A percentile compares a stretch with the other conserved stretches of the same genome.
Conservation (phyloP, 2,329 filamentous ascomycete genomes). For the Arthrobotrys sinensis region DNA sequence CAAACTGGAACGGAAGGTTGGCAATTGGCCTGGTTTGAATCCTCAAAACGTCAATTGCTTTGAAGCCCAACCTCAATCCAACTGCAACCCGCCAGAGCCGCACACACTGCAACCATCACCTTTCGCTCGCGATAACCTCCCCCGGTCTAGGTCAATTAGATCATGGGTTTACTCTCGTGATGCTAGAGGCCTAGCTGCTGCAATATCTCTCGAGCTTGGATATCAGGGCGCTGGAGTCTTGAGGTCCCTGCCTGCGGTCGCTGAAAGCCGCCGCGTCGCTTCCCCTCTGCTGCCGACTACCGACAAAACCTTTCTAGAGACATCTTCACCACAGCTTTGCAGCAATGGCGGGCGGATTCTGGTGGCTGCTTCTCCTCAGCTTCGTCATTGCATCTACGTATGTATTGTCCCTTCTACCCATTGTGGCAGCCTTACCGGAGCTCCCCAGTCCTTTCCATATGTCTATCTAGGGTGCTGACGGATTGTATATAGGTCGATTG, state of each 20-base stretch:
- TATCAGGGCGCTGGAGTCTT: background rate
- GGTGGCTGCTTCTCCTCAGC: slow-evolving; percentile 58
- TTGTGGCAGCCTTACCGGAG: slow-evolving; percentile 52
- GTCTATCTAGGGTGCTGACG: slow-evolving; percentile 1
- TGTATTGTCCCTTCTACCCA: background rate
- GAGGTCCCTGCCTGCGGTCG: background rate
- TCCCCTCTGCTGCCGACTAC: background rate
- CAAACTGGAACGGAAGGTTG: slow-evolving; percentile 36
- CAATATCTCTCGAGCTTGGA: slow-evolving; percentile 34
- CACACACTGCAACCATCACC: slow-evolving; percentile 40
- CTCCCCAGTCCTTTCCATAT: slow-evolving; percentile 42
- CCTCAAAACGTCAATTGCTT: slow-evolving; percentile 11
- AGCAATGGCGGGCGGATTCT: slow-evolving; percentile 57
- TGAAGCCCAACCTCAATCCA: slow-evolving; percentile 18
- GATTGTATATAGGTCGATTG: slow-evolving; percentile 80
- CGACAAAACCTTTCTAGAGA: slow-evolving; percentile 7
- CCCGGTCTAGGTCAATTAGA: slow-evolving; percentile 1
- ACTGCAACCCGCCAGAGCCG: slow-evolving; percentile 4
- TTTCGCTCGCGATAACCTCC: slow-evolving; percentile 9
- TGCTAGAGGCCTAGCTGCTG: background rate
- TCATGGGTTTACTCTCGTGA: slow-evolving; percentile 18
- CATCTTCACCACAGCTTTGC: slow-evolving; percentile 8
- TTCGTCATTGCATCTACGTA: slow-evolving; percentile 57
- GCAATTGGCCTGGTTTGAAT: slow-evolving; percentile 19
- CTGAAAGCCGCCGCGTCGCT: slow-evolving; percentile 7